Percentiles rank a stretch among this genome's conserved stretches.
Conservation (phyloP, 108 stramenopile genomes). For the Fragilariopsis cylindrus region DNA sequence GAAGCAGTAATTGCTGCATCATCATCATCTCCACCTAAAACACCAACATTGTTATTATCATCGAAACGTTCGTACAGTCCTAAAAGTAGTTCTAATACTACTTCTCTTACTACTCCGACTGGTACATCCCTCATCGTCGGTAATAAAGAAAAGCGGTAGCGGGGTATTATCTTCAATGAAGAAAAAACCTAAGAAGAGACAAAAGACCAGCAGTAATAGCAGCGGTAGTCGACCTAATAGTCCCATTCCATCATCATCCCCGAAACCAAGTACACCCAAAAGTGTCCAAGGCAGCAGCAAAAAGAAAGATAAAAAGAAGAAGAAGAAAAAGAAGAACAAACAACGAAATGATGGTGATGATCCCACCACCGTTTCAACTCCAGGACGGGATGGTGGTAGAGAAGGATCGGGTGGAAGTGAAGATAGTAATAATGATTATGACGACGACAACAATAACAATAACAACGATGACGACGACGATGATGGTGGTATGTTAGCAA, state of each 20-base stretch:
- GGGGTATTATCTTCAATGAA: neutral
- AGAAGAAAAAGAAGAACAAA: constrained; percentile 23
- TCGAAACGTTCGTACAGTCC: constrained; percentile 10
- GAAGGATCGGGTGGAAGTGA: constrained; percentile 21
- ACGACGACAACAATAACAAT: constrained; percentile 13
- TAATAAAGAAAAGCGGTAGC: too few relatives aligned
- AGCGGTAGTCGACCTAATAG: constrained; percentile 3
- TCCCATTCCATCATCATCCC: neutral
- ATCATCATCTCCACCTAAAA: constrained; percentile 1
- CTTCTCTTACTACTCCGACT: neutral
- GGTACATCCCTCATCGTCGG: neutral
- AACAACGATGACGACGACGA: neutral
- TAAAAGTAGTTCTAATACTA: neutral
- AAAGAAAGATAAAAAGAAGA: constrained; percentile 11
- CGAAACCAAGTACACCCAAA: neutral
- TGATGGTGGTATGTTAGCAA: neutral
- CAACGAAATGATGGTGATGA: neutral
- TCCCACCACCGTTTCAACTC: neutral
- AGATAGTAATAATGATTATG: neutral
- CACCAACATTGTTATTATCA: neutral
- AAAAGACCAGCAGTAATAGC: neutral
- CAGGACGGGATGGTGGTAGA: neutral
- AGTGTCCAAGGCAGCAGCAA: neutral
- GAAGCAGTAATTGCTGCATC: neutral
- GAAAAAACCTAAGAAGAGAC: neutral